Evolutionary conservation across 2,329 filamentous ascomycete genomes (phyloP).

Genomic region (Paecilomyces fulvus): DNA sequence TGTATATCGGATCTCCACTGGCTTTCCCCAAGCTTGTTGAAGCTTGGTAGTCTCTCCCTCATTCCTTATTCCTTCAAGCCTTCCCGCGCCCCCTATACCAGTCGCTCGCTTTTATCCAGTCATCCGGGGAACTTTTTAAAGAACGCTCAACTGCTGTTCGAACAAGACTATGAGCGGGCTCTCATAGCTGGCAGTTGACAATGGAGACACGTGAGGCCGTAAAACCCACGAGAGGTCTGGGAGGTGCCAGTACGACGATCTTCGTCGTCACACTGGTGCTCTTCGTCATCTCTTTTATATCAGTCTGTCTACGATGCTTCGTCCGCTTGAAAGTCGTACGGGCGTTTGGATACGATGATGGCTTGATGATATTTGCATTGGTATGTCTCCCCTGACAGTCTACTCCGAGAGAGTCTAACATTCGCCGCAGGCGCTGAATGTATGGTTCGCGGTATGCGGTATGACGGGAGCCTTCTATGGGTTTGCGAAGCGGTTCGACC

Average conservation of each 20-base stretch:
- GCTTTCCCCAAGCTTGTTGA: neutral
- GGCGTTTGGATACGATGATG: conserved; percentile 32
- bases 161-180: neutral
- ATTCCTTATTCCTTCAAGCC: neutral
- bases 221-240: conserved; percentile 6
- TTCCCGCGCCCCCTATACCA: neutral
- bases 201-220: neutral
- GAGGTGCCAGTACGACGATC: conserved; percentile 24
- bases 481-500: conserved; percentile 17
- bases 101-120: neutral
- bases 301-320: conserved; percentile 28
- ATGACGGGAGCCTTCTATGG: conserved; percentile 26
- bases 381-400: conserved; percentile 12
- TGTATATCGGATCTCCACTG: neutral
- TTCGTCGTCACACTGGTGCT: conserved; percentile 26
- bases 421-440: conserved; percentile 17
- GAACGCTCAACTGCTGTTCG: neutral
- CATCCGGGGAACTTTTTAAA: neutral
- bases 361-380: conserved; percentile 28
- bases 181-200: neutral
- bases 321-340: conserved; percentile 25
- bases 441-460: conserved; percentile 28
- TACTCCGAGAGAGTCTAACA: neutral
- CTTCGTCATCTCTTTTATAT: conserved; percentile 21
- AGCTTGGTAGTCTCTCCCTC: neutral